Base-by-base conservation (phyloP, 495 filamentous ascomycete species). In the Ramalina intermedia region DNA sequence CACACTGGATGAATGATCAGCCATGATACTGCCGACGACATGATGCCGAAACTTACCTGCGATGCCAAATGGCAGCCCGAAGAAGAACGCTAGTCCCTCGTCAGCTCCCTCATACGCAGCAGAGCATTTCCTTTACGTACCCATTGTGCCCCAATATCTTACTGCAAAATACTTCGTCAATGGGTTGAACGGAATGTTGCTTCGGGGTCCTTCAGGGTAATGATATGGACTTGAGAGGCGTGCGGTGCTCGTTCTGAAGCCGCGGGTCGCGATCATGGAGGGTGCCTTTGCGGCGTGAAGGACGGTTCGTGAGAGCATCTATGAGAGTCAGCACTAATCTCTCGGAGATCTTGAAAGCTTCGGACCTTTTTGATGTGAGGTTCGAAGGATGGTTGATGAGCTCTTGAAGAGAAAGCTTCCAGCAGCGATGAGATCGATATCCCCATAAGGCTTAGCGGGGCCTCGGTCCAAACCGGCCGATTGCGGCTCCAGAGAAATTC, bases 111-210 rank as follows among this genome's bases (percentile, higher is more conserved):
- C 17, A 41, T 51, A 16, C 43, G 39, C 42, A n/a, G 3, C 46
- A 49, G 29, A 43, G 42, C 53, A 58, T 53, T 27, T 42, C 18
- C 21, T 36, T 42, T 33, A 71, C 79, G 43, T 62, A 87, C 82
- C 60, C 74, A 77, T 79, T 73, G 84, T 93, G 21, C 58, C 63
- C 84, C 87, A 91, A 78, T 83, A 98, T 70, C 81, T 74, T 55
- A 84, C 41, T 51, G 69, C 75, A 67, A 98, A 98, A 66, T 70
- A 82, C 66, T 79, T 81, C 60, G 82, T 93, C 69, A 82, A 70
- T 55, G 93, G 81, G 75, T 98, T 93, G 81, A 98, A 98, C 52
- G 91, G 91, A 51, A 98, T 70, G 75, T 94, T 96, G 73, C 76
- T 80, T 62, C 80, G 80, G 59, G 93, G 91, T 47, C 91, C 93